Conservation (phyloP, 208 protist species). For the Leishmania arabica region DNA sequence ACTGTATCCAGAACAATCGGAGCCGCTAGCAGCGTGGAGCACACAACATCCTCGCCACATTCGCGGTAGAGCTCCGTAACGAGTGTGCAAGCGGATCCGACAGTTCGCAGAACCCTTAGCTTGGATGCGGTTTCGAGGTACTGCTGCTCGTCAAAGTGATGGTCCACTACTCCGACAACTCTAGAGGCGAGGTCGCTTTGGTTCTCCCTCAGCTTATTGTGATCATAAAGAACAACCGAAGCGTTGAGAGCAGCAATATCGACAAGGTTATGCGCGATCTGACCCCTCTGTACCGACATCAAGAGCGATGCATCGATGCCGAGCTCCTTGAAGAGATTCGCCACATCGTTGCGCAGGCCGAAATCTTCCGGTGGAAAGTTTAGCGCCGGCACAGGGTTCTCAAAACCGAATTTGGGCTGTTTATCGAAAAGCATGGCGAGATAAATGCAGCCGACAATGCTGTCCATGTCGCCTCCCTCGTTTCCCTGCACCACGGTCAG, state of each 20-base stretch:
- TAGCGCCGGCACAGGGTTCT: slow-evolving; percentile 61
- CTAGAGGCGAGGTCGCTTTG: slow-evolving; percentile 36
- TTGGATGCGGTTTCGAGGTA: slow-evolving; percentile 35
- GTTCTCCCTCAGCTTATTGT: slow-evolving; percentile 69
- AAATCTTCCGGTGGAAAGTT: slow-evolving; percentile 84
- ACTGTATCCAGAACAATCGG: slow-evolving; percentile 85
- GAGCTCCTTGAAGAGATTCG: slow-evolving; percentile 51
- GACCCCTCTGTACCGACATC: slow-evolving; percentile 40
- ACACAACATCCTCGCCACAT: slow-evolving; percentile 42
- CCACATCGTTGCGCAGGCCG: slow-evolving; percentile 72
- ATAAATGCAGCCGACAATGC: slow-evolving; percentile 83
- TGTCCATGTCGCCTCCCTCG: slow-evolving; percentile 90
- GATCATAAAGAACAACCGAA: slow-evolving; percentile 79
- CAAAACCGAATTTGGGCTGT: slow-evolving; percentile 21
- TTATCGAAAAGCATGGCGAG: slow-evolving; percentile 70
- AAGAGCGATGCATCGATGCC: slow-evolving; percentile 46
- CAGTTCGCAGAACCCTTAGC: slow-evolving; percentile 52
- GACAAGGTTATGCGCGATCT: slow-evolving; percentile 24
- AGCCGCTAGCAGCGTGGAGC: slow-evolving; percentile 56
- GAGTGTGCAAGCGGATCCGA: slow-evolving; percentile 83
- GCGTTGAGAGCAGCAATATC: slow-evolving; percentile 34
- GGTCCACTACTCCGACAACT: slow-evolving; percentile 81
- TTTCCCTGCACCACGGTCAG: slow-evolving; percentile 80
- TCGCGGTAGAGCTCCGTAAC: slow-evolving; percentile 63
- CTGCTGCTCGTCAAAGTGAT: slow-evolving; percentile 80